Percentiles rank a stretch among this genome's conserved stretches.
phyloP scores from a whole-genome alignment of 129 eudicot genomes.

The Escallonia rubra region DNA sequence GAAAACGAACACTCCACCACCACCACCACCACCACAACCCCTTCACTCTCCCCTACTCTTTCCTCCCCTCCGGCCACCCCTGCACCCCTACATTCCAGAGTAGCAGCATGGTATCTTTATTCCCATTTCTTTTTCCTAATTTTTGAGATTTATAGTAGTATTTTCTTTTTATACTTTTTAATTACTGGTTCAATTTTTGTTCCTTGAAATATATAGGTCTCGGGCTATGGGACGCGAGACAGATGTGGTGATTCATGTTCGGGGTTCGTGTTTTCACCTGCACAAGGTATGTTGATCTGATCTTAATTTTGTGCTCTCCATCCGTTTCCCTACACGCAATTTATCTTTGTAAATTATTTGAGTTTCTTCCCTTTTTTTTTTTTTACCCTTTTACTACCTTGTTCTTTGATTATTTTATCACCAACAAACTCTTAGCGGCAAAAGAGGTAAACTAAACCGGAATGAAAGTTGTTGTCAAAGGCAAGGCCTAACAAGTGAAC shows the following conservation, averaged over 20 bases:
- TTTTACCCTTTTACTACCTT: no score
- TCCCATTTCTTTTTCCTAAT: background rate
- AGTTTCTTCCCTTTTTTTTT: no score
- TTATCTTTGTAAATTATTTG: no score
- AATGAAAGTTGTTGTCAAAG: no score
- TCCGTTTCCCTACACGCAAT: no score
- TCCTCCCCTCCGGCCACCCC: slow-evolving; percentile 22
- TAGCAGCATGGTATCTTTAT: slow-evolving; percentile 35
- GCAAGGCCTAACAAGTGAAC: no score
- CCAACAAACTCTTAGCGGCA: no score
- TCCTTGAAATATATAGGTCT: slow-evolving; percentile 36
- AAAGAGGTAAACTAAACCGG: no score
- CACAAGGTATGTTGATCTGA: slow-evolving; percentile 50
- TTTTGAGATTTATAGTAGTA: background rate
- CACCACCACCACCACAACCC: no score
- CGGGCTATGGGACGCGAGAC: slow-evolving; percentile 35
- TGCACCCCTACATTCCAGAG: slow-evolving; percentile 45
- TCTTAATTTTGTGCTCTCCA: background rate
- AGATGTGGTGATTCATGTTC: slow-evolving; percentile 57
- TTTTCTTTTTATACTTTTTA: background rate
- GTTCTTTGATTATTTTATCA: no score
- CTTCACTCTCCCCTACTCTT: slow-evolving; percentile 28
- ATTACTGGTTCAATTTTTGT: background rate
- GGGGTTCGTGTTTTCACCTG: slow-evolving; percentile 45
- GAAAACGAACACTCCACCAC: slow-evolving; percentile 31